phyloP scores from a whole-genome alignment of 495 filamentous ascomycete species.

The Pyrenula aspistea region DNA sequence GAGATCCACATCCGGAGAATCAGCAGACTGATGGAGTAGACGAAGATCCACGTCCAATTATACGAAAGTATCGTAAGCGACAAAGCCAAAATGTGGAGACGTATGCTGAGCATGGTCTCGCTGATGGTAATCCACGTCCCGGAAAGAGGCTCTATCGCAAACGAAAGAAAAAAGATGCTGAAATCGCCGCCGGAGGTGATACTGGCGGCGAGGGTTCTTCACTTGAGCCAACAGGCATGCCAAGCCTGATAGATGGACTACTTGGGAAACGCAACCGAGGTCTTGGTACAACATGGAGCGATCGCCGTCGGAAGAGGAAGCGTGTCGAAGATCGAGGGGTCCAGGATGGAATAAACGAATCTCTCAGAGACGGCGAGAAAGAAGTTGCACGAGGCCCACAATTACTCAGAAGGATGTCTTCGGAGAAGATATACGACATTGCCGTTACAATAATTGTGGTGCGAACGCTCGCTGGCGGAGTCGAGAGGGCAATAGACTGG shows the following conservation, averaged over 20 bases:
- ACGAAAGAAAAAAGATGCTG: background rate
- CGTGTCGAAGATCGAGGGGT: background rate
- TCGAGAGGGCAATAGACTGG: slow-evolving; percentile 62
- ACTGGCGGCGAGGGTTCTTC: background rate
- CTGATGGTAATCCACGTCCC: background rate
- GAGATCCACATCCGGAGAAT: too few species aligned
- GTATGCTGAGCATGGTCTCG: background rate
- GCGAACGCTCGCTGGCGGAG: slow-evolving; percentile 60
- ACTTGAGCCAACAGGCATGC: background rate
- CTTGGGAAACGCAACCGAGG: background rate
- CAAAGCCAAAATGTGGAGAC: background rate
- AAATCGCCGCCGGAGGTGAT: background rate
- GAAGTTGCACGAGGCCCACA: background rate
- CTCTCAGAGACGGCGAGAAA: background rate
- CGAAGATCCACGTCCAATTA: background rate
- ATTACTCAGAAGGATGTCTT: background rate
- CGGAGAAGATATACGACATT: slow-evolving; percentile 23
- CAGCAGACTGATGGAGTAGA: background rate
- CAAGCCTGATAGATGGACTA: background rate
- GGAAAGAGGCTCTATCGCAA: background rate
- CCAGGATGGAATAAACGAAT: background rate
- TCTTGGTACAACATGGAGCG: background rate
- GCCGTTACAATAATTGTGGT: slow-evolving; percentile 64
- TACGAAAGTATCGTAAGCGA: background rate
- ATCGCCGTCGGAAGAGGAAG: background rate